Conservation (phyloP, 2,329 filamentous ascomycete species). For the Aspergillus pseudoterreus region DNA sequence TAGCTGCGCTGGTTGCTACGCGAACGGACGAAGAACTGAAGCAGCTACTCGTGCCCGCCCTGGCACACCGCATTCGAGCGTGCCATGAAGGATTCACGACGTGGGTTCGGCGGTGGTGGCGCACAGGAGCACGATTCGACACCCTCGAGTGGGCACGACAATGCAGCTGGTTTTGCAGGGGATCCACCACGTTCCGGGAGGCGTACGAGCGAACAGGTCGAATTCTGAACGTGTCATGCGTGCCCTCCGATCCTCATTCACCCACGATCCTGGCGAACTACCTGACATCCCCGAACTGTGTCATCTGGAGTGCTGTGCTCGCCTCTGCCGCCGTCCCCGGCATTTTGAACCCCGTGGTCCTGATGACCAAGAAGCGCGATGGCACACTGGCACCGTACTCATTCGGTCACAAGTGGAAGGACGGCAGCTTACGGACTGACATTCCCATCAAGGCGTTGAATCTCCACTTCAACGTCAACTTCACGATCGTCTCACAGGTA, state of each 20-base stretch:
- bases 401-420: conserved; percentile 99
- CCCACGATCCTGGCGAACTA: conserved; percentile 93
- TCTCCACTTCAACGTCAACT: conserved; percentile 97
- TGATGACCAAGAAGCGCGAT: conserved; percentile 78
- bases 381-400: conserved; percentile 82
- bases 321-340: conserved; percentile 94
- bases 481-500: conserved; percentile 73
- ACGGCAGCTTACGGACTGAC: conserved; percentile 88
- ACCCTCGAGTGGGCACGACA: conserved; percentile 84
- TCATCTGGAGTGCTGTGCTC: conserved; percentile 95
- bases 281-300: conserved; percentile 89
- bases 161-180: conserved; percentile 84
- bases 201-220: conserved; percentile 91
- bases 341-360: conserved; percentile 90
- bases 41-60: conserved; percentile 74
- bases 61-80: conserved; percentile 80
- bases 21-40: conserved; percentile 89
- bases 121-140: conserved; percentile 90
- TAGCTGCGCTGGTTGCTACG: conserved; percentile 82
- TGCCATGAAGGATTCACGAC: conserved; percentile 72
- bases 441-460: conserved; percentile 94
- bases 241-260: conserved; percentile 92
- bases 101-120: conserved; percentile 85
- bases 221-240: conserved; percentile 92
- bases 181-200: conserved; percentile 90